Evolutionary conservation across 2,329 filamentous ascomycete genomes (phyloP), one percentile per base, ranked within the genome.

Genomic region (Chaetomium strumarium): DNA sequence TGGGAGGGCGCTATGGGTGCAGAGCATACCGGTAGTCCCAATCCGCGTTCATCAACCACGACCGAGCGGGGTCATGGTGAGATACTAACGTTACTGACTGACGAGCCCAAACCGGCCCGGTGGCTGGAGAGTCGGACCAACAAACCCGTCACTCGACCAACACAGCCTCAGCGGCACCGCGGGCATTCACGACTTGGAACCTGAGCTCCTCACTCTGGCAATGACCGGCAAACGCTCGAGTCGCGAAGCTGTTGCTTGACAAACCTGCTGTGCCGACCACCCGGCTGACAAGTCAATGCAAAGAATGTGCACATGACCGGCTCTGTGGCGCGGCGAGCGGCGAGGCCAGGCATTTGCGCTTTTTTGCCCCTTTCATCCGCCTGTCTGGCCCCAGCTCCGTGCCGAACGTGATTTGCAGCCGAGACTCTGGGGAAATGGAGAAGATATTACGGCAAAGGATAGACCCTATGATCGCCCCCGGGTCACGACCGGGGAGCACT

Each of bases 371-470:
- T 16, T 51, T 36, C 42, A 17, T 6, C 46, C 38, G 29, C 29
- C 37, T 30, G 30, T 31, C 30, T 38, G 42, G 16, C 29, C 46
- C 34, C 45, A 39, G 19, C 31, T 39, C 45, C 45, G 20, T 42
- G 17, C 30, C 24, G 48, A 31, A 36, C 33, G 16, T 44, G 48
- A 44, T 39, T 39, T 37, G 36, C 51, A 46, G 48, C 49, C 50
- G 48, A 56, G 49, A 58, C 55, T 55, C 55, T 58, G 57, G 55
- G 57, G 57, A 55, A 59, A 49, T 31, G 51, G 37, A 34, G 33
- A 33, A 39, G 30, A 33, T 16, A 7, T n/a, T 24, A 33, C 4
- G 24, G 11, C 20, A 17, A 41, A 14, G n/a, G 49, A 36, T 38
- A 13, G 6, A 44, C 48, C 46, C 30, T 29, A 46, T 58, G 55